Percentiles rank a stretch among this genome's conserved stretches.
Evolutionary conservation across 345 rosid genomes (phyloP).

Genomic region (Bruguiera parviflora): DNA sequence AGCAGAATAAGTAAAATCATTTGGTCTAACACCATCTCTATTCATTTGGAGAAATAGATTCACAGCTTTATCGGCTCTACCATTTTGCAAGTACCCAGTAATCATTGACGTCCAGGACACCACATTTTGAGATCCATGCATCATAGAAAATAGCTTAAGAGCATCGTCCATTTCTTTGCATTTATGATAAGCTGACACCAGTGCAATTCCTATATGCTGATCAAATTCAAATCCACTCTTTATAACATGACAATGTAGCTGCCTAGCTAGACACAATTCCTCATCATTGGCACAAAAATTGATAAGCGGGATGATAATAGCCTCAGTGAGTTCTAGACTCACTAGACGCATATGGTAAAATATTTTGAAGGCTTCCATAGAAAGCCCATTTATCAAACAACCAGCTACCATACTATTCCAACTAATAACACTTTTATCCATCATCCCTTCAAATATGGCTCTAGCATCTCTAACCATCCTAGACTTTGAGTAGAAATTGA

Average conservation of each 20-base stretch:
- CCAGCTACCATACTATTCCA: conserved; percentile 86
- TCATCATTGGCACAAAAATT: conserved; percentile 63
- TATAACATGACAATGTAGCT: conserved; percentile 62
- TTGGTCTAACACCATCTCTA: conserved; percentile 62
- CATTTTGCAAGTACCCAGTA: conserved; percentile 68
- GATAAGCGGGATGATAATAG: conserved; percentile 49
- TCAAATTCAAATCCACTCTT: conserved; percentile 54
- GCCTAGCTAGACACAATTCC: conserved; percentile 51
- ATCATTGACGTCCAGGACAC: conserved; percentile 83
- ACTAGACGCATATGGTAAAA: conserved; percentile 55
- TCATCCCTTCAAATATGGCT: conserved; percentile 52
- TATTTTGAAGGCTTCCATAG: conserved; percentile 53
- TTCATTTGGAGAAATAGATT: conserved; percentile 54
- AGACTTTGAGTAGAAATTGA: conserved; percentile 60
- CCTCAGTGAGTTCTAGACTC: conserved; percentile 45
- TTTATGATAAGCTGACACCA: conserved; percentile 67
- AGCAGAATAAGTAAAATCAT: conserved; percentile 71
- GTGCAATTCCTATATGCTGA: conserved; percentile 49
- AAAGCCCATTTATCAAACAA: conserved; percentile 50
- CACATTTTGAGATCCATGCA: conserved; percentile 45
- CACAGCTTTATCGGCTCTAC: conserved; percentile 45
- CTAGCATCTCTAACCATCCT: conserved; percentile 55
- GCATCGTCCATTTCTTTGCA: conserved; percentile 56
- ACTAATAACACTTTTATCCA: conserved; percentile 49
- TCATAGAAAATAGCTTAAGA: conserved; percentile 42